Evolutionary conservation across 2,329 filamentous ascomycete genomes (phyloP), one percentile per base, ranked within the genome.

Genomic region (Paecilomyces variotii): DNA sequence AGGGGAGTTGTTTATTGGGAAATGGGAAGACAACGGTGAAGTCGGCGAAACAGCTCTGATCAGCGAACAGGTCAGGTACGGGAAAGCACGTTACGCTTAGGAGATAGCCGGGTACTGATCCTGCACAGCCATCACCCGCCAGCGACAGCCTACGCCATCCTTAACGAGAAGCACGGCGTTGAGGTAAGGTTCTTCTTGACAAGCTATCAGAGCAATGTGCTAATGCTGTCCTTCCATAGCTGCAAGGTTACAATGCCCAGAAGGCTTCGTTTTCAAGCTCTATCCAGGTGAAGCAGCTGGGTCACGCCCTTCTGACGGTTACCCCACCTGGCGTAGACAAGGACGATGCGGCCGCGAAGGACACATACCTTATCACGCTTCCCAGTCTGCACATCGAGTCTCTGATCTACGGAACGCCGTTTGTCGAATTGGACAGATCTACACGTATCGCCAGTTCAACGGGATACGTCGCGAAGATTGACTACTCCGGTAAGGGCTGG

Each of bases 401-500:
- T 55, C 82, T 99, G 56, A 89, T 97, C 67, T 80, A 79, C 65
- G 78, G 78, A 53, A 77, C 76, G 7, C 93, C 94, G 2, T 97
- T 94, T 69, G 88, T 97, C 63, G 94, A 99, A 75, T 83, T 97
- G 51, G 91, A 96, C 70, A 87, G 88, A 68, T 84, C 83, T 61
- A 91, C 89, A 65, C 90, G 89, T 76, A 97, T 99, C 67, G 84
- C 86, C 58, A 94, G 90, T 63, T 94, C 88, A 26, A 88, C 87
- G 2, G 93, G 94, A 56, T 97, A 88, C 78, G 88, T 91, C 3
- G 84, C 90, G 63, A 92, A 91, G 78, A 89, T 97, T 68, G 91
- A 96, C 72, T 99, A 96, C 79, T 89, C 86, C 61, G 92, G 93
- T 68, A 93, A 91, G 72, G 93, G 93, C 59, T 99, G 93, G 93